Percentiles rank a stretch among this genome's conserved stretches.
Evolutionary conservation across 1,284 basidiomycete species (phyloP).

Genomic region (Cryptococcus amylolentus): DNA sequence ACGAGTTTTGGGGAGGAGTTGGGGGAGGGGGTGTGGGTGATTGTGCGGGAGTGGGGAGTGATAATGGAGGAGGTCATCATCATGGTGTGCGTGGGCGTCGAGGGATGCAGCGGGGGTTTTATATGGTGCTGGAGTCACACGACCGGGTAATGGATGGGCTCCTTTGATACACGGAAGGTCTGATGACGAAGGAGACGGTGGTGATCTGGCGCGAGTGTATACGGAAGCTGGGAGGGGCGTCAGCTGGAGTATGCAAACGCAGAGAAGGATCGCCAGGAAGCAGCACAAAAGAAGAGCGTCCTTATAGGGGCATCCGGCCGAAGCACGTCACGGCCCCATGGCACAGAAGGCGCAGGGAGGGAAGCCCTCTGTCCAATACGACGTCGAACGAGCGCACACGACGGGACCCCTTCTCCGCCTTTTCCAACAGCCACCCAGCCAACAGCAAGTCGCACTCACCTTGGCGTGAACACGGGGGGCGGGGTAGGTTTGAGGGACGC

Average conservation of each 20-base stretch:
- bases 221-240: background rate
- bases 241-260: background rate
- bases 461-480: no score
- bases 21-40: slow-evolving; percentile 17
- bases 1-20: slow-evolving; percentile 13
- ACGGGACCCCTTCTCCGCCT: no score
- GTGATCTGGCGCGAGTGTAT: background rate
- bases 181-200: background rate
- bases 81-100: slow-evolving; percentile 1
- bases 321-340: no score
- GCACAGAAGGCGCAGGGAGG: no score
- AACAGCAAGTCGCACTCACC: no score
- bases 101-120: background rate
- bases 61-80: slow-evolving; percentile 18
- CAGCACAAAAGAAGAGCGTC: no score
- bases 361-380: no score
- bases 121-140: background rate
- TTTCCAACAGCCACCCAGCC: no score
- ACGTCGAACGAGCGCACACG: no score
- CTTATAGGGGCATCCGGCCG: no score
- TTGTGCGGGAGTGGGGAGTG: slow-evolving; percentile 14
- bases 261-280: background rate
- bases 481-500: no score
- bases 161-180: background rate
- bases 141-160: background rate